phyloP scores from a whole-genome alignment of 345 rosid genomes.

The Populus deltoides region DNA sequence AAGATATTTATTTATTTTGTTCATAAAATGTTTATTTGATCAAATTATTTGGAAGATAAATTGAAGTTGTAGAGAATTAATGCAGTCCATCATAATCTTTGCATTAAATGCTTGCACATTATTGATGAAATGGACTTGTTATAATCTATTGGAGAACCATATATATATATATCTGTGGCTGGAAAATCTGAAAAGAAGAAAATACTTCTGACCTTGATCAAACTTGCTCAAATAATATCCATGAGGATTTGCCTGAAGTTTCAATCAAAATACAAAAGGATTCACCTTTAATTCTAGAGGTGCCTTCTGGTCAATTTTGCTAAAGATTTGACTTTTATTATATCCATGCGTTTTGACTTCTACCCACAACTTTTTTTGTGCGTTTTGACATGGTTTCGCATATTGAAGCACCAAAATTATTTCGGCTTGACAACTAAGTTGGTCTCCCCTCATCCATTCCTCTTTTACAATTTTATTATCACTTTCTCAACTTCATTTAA shows the following conservation, averaged over 20 bases:
- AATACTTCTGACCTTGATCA: too few relatives aligned
- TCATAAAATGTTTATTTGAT: neutral
- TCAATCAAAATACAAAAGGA: too few relatives aligned
- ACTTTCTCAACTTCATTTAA: neutral
- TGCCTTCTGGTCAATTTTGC: too few relatives aligned
- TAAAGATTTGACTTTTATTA: too few relatives aligned
- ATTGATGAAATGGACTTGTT: neutral
- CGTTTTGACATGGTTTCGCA: neutral
- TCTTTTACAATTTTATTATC: neutral
- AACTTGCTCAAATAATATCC: too few relatives aligned
- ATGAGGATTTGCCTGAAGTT: too few relatives aligned
- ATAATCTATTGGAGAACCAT: too few relatives aligned
- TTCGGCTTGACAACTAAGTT: neutral
- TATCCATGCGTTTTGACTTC: neutral
- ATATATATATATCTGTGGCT: too few relatives aligned
- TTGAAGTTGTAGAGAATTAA: neutral
- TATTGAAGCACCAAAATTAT: neutral
- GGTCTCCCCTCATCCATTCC: neutral
- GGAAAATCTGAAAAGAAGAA: too few relatives aligned
- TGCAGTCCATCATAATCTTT: neutral
- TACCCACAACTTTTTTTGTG: neutral
- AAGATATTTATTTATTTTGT: neutral
- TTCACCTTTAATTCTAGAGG: too few relatives aligned
- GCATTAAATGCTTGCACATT: neutral
- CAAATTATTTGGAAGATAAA: neutral